Conservation (phyloP, 768 basidiomycete species). For the Stropharia rugosoannulata region DNA sequence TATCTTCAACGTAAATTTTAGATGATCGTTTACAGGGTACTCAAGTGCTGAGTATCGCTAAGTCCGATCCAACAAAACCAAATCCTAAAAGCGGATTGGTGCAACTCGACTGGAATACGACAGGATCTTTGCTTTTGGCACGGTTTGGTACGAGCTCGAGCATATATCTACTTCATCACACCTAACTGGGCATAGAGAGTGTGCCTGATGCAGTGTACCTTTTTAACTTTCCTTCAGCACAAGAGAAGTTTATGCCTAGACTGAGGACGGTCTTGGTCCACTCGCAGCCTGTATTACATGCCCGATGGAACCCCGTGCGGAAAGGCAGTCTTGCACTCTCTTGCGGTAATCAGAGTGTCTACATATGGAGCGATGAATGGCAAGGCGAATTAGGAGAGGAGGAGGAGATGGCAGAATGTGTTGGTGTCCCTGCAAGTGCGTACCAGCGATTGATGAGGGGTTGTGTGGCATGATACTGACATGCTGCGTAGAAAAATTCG, state of each 20-base stretch:
- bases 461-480: not conserved
- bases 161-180: slow-evolving; percentile 6
- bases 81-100: slow-evolving; percentile 65
- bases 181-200: slow-evolving; percentile 43
- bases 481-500: slow-evolving; percentile 57
- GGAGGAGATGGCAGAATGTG: slow-evolving; percentile 87
- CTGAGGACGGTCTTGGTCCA: slow-evolving; percentile 71
- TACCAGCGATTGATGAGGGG: slow-evolving; percentile 14
- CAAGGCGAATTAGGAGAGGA: slow-evolving; percentile 51
- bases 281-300: slow-evolving; percentile 57
- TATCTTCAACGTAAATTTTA: slow-evolving; percentile 20
- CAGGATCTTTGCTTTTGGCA: slow-evolving; percentile 69
- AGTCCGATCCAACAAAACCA: slow-evolving; percentile 59
- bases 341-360: slow-evolving; percentile 65
- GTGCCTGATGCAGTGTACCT: slow-evolving; percentile 65
- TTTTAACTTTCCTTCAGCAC: slow-evolving; percentile 66
- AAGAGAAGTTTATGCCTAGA: slow-evolving; percentile 56
- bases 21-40: slow-evolving; percentile 67
- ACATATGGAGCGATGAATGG: slow-evolving; percentile 87
- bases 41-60: slow-evolving; percentile 47
- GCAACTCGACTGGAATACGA: slow-evolving; percentile 81
- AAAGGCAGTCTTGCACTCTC: slow-evolving; percentile 67
- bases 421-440: slow-evolving; percentile 86
- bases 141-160: slow-evolving; percentile 55
- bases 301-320: slow-evolving; percentile 85